Evolutionary conservation across 345 rosid species (phyloP).

Genomic region (Camelina neglecta): DNA sequence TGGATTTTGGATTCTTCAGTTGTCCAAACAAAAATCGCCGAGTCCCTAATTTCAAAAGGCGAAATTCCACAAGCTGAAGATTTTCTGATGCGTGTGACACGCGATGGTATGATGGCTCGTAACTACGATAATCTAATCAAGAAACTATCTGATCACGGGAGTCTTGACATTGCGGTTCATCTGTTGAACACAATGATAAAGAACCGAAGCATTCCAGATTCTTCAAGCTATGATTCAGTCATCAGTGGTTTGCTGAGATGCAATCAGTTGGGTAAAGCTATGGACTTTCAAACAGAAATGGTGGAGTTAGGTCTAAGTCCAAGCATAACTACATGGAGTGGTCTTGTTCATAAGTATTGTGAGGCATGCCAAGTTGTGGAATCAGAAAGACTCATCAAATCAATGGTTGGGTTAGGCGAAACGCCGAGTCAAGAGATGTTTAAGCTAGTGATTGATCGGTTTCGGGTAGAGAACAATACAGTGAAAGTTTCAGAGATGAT

Average conservation of each 20-base stretch:
- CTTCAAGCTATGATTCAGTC: constrained; percentile 64
- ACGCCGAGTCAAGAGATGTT: constrained; percentile 67
- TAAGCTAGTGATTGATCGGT: constrained; percentile 52
- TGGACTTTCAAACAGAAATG: constrained; percentile 73
- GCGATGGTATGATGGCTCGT: constrained; percentile 37
- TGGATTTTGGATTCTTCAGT: constrained; percentile 53
- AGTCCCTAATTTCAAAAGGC: constrained; percentile 52
- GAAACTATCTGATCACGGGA: constrained; percentile 52
- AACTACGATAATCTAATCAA: constrained; percentile 63
- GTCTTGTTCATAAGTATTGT: constrained; percentile 51
- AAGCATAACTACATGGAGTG: constrained; percentile 54
- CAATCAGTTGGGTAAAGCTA: constrained; percentile 50
- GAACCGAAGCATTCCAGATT: constrained; percentile 53
- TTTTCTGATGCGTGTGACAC: constrained; percentile 55
- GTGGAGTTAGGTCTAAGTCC: constrained; percentile 58
- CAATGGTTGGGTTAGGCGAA: constrained; percentile 54
- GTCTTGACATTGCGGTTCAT: constrained; percentile 55
- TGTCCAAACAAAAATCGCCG: constrained; percentile 55
- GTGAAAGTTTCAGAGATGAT: constrained; percentile 64
- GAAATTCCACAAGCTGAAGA: constrained; percentile 58
- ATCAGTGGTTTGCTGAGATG: constrained; percentile 51
- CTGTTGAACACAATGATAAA: constrained; percentile 72
- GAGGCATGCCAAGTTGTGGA: constrained; percentile 52
- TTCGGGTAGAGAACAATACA: constrained; percentile 57
- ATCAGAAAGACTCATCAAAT: constrained; percentile 60